Percentiles rank a stretch among this genome's conserved stretches.
Conservation (phyloP, 352 stramenopile species). For the Phytopythium aichiense region DNA sequence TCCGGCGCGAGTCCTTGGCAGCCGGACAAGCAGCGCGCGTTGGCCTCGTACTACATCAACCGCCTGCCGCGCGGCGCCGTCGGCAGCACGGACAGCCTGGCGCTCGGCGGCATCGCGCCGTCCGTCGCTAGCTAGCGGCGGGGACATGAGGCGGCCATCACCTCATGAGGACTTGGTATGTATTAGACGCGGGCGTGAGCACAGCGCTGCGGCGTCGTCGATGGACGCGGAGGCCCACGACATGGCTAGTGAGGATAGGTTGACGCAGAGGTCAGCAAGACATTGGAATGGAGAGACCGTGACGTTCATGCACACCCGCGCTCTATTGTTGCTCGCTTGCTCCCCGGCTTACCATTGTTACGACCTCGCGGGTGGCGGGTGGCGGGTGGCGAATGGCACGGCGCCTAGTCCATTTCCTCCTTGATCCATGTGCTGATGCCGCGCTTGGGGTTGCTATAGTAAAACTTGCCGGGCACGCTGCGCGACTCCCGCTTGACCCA, state of each 20-base stretch:
- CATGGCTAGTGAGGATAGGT: neutral
- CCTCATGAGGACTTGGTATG: neutral
- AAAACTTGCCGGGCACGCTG: conserved; percentile 84
- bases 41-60: conserved; percentile 8
- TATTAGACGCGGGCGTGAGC: conserved; percentile 2
- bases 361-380: neutral
- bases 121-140: conserved; percentile 3
- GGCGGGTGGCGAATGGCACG: neutral
- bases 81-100: neutral
- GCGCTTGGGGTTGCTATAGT: conserved; percentile 88
- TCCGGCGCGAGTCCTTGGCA: neutral
- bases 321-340: conserved; percentile 3
- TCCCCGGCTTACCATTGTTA: neutral
- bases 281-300: too few species aligned
- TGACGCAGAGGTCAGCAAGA: neutral
- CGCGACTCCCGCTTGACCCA: conserved; percentile 87
- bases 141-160: neutral
- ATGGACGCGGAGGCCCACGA: too few species aligned
- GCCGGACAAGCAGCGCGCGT: conserved; percentile 5
- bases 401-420: conserved; percentile 69
- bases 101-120: neutral
- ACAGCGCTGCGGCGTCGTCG: neutral
- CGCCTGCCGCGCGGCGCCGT: neutral
- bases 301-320: neutral
- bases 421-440: conserved; percentile 89